phyloP scores from a whole-genome alignment of 179 eudicot genomes.

The Spergularia azorica region DNA sequence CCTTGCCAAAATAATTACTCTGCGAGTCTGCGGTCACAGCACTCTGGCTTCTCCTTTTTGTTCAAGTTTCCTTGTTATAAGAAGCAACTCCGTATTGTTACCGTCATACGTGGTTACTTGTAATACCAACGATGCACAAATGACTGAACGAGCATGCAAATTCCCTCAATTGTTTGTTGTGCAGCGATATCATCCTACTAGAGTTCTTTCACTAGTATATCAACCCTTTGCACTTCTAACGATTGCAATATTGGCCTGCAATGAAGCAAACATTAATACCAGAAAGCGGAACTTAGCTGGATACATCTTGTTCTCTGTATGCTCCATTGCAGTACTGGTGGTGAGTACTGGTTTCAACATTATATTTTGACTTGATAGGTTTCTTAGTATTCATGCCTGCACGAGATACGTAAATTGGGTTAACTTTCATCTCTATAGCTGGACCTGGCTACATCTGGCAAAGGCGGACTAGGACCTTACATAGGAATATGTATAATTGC shows the following conservation, averaged over 20 bases:
- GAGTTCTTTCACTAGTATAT: constrained; percentile 72
- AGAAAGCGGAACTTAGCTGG: constrained; percentile 63
- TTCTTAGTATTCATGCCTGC: background rate
- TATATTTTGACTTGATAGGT: background rate
- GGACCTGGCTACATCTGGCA: constrained; percentile 52
- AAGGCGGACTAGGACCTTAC: constrained; percentile 48
- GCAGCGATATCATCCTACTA: constrained; percentile 65
- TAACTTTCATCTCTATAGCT: constrained; percentile 27
- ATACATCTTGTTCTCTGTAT: constrained; percentile 49
- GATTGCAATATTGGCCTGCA: constrained; percentile 46
- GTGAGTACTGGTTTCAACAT: constrained; percentile 35
- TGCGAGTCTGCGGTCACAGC: too few species aligned
- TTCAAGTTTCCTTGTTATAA: too few species aligned
- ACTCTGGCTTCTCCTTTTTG: too few species aligned
- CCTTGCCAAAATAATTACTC: too few species aligned
- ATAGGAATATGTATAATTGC: constrained; percentile 48
- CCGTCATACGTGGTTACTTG: too few species aligned
- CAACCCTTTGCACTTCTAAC: constrained; percentile 64
- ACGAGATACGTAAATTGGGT: background rate
- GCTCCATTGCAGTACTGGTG: constrained; percentile 52
- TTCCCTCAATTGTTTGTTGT: constrained; percentile 1
- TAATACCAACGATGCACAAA: too few species aligned
- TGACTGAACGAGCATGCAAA: too few species aligned
- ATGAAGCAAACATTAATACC: constrained; percentile 60
- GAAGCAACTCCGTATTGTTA: too few species aligned